These are phyloP conservation scores for Chenopodium quinoa DNA, from an alignment of 148 eudicot genomes.

Conservation along the genomic window DNA sequence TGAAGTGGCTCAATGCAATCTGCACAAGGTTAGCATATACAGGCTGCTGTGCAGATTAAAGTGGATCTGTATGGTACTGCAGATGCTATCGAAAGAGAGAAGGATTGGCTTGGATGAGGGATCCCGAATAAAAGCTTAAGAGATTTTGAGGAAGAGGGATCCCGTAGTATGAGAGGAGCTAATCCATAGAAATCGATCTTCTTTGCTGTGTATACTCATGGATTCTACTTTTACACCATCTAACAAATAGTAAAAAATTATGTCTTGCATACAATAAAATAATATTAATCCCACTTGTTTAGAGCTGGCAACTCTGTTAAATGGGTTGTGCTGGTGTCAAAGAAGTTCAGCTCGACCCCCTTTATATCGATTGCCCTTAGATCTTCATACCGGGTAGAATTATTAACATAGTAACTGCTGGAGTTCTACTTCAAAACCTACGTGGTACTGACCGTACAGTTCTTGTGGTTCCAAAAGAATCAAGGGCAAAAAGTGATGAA, in stretches of 20 bases:
- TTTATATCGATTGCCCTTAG: background rate
- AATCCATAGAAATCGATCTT: too few relatives aligned
- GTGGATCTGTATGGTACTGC: background rate
- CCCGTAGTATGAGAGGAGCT: too few relatives aligned
- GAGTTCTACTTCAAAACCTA: background rate
- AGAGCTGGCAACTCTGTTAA: background rate
- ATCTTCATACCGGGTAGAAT: background rate
- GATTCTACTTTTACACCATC: background rate
- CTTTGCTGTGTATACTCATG: too few relatives aligned
- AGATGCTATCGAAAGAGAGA: background rate
- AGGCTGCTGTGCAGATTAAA: too few relatives aligned
- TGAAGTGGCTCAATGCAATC: background rate
- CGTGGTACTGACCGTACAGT: background rate
- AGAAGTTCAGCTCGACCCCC: background rate
- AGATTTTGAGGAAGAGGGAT: too few relatives aligned
- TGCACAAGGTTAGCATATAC: background rate
- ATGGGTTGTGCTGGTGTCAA: background rate
- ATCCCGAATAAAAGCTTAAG: background rate
- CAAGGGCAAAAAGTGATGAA: constrained; percentile 34
- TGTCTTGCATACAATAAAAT: background rate
- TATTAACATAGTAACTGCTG: background rate
- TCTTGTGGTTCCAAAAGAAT: background rate
- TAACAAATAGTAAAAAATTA: too few relatives aligned
- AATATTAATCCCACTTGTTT: background rate
- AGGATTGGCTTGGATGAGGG: background rate